These are phyloP conservation scores for Teratosphaeria pseudoeucalypti DNA, from an alignment of 2,329 filamentous ascomycete species.

Conservation along the genomic window DNA sequence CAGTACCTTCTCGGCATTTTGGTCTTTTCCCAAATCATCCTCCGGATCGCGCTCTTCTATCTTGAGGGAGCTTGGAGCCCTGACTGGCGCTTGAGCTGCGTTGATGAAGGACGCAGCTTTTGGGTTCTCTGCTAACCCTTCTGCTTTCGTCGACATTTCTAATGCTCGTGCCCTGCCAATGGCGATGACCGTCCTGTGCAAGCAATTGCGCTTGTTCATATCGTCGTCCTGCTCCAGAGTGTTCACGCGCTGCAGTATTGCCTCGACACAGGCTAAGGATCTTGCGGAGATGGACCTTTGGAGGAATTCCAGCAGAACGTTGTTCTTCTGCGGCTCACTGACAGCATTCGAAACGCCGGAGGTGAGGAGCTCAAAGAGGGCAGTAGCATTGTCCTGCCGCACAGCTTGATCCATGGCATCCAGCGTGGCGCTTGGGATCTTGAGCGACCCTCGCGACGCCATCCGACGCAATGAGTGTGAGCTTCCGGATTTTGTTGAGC, in stretches of 20 bases:
- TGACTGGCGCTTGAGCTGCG: constrained; percentile 59
- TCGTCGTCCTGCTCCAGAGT: constrained; percentile 79
- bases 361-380: constrained; percentile 38
- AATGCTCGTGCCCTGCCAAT: constrained; percentile 66
- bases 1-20: constrained; percentile 64
- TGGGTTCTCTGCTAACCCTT: constrained; percentile 23
- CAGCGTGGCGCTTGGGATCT: constrained; percentile 56
- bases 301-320: constrained; percentile 66
- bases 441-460: constrained; percentile 64
- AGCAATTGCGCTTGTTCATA: constrained; percentile 85
- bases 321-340: constrained; percentile 44
- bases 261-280: constrained; percentile 59
- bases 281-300: constrained; percentile 65
- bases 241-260: constrained; percentile 57
- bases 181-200: constrained; percentile 85
- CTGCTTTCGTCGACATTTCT: constrained; percentile 22
- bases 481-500: constrained; percentile 51
- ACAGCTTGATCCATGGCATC: constrained; percentile 65
- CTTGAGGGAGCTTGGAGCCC: constrained; percentile 51
- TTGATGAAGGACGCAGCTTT: constrained; percentile 66
- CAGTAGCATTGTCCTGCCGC: constrained; percentile 52
- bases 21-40: constrained; percentile 54
- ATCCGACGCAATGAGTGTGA: constrained; percentile 63
- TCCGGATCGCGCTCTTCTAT: constrained; percentile 52
- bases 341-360: constrained; percentile 27